These are phyloP conservation scores for Naegleria lovaniensis DNA, from an alignment of 208 protist genomes.

Conservation along the genomic window DNA sequence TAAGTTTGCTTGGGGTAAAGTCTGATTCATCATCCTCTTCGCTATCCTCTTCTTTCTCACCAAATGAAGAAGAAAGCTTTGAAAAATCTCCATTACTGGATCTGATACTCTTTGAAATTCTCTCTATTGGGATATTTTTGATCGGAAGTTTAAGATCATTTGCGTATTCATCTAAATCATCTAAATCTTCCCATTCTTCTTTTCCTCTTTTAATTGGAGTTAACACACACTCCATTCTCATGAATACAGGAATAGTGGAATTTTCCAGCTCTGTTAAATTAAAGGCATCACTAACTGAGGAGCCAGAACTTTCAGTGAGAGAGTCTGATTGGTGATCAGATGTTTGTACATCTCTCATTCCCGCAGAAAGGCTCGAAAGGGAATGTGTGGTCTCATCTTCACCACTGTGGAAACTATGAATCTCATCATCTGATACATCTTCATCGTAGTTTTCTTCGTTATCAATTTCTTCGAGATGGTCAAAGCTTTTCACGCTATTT, in stretches of 20 bases:
- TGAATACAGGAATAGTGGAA: background rate
- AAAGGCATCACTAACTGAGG: background rate
- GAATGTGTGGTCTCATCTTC: background rate
- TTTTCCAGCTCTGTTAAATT: background rate
- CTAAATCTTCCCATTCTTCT: background rate
- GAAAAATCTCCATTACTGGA: background rate
- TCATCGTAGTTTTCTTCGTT: background rate
- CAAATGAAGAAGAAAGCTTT: background rate
- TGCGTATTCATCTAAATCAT: too few relatives aligned
- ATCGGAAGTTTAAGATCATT: background rate
- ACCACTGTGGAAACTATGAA: background rate
- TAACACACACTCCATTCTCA: conserved; percentile 23
- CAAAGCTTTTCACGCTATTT: background rate
- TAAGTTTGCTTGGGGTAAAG: background rate
- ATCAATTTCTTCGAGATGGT: conserved; percentile 19
- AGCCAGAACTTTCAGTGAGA: background rate
- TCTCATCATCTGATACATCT: background rate
- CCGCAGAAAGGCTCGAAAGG: background rate
- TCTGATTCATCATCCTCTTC: background rate
- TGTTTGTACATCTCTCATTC: background rate
- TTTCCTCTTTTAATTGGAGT: background rate
- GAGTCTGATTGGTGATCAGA: background rate
- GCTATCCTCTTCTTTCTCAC: background rate
- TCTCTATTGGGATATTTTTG: background rate
- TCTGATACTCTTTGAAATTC: background rate